Evolutionary conservation across 2,329 filamentous ascomycete genomes (phyloP).

Genomic region (Sclerotinia nivalis): DNA sequence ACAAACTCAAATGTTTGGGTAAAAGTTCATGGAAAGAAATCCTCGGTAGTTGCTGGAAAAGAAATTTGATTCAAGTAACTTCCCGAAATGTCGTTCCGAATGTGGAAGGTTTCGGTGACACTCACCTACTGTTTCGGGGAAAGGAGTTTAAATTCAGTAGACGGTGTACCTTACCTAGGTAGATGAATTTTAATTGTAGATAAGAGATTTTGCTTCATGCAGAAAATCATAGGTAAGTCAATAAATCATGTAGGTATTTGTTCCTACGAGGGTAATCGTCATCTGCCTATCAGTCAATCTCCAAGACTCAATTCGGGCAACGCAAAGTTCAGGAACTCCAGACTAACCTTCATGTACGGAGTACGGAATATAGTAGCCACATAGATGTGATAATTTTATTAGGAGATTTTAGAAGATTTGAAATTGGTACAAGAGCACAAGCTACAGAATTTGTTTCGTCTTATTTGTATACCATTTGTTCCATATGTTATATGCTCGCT

Average conservation of each 20-base stretch:
- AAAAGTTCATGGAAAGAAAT: background rate
- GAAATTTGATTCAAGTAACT: background rate
- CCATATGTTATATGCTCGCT: background rate
- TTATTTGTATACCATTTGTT: background rate
- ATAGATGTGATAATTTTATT: too few relatives aligned
- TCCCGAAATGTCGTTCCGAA: background rate
- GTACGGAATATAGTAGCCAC: too few relatives aligned
- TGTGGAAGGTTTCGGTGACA: background rate
- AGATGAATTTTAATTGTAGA: background rate
- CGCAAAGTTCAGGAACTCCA: background rate
- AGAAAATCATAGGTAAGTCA: background rate
- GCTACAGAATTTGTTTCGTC: background rate
- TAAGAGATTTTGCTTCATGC: background rate
- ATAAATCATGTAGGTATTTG: background rate
- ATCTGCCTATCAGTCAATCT: background rate
- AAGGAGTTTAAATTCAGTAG: background rate
- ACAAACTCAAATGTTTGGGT: background rate
- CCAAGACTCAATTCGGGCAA: background rate
- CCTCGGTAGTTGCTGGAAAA: background rate
- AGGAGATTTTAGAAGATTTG: too few relatives aligned
- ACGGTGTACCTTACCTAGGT: background rate
- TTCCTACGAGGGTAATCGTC: background rate
- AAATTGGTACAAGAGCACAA: too few relatives aligned
- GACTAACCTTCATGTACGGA: background rate
- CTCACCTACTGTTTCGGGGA: background rate